Conservation (phyloP, 208 protist genomes). For the Trypanosoma platydactyli region DNA sequence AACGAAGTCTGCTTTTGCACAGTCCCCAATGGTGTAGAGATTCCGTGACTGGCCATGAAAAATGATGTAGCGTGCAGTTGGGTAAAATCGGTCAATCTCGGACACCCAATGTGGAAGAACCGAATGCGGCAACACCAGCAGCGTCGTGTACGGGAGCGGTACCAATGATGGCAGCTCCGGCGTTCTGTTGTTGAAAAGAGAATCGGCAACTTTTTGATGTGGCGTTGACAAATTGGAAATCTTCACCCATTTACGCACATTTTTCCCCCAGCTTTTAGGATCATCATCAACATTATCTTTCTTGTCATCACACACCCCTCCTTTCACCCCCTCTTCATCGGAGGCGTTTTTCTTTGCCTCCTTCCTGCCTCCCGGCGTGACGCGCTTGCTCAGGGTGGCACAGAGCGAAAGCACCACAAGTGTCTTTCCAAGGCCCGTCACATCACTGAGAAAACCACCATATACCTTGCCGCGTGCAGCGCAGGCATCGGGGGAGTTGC, state of each 20-base stretch:
- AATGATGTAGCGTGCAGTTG: conserved; percentile 42
- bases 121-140: conserved; percentile 57
- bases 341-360: too few species aligned
- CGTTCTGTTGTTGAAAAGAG: too few species aligned
- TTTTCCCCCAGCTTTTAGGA: too few species aligned
- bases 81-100: conserved; percentile 52
- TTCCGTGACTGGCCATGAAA: conserved; percentile 47
- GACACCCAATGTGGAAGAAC: conserved; percentile 54
- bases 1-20: conserved; percentile 49
- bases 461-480: conserved; percentile 5
- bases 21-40: conserved; percentile 41
- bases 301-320: too few species aligned
- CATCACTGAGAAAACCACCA: conserved; percentile 61
- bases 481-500: too few species aligned
- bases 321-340: too few species aligned
- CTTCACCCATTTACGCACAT: too few species aligned
- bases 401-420: conserved; percentile 52
- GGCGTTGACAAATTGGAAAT: too few species aligned
- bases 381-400: conserved; percentile 16
- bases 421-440: conserved; percentile 77
- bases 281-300: too few species aligned
- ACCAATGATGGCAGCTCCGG: too few species aligned
- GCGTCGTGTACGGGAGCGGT: conserved; percentile 43
- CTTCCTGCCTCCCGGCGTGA: neutral
- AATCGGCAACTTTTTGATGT: too few species aligned